Evolutionary conservation across 2,329 filamentous ascomycete species (phyloP).

Genomic region (Endothia cerciana): DNA sequence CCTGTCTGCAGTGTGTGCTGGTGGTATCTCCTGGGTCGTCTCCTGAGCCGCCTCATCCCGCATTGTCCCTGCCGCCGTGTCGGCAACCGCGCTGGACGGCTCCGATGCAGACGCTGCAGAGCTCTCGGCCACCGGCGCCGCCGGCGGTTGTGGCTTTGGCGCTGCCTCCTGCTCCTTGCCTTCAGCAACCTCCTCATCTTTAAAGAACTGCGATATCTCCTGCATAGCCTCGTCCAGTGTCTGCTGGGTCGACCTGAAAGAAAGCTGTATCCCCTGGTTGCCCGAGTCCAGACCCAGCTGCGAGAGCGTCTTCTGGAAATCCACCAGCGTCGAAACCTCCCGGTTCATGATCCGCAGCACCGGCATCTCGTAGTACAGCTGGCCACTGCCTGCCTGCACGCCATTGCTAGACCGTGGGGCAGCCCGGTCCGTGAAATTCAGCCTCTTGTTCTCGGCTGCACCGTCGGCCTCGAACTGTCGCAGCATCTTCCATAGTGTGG

Average conservation of each 20-base stretch:
- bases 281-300: constrained; percentile 88
- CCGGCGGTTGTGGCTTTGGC: constrained; percentile 16
- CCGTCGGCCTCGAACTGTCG: constrained; percentile 85
- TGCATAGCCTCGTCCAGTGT: constrained; percentile 85
- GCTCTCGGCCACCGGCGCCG: constrained; percentile 24
- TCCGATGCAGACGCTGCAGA: constrained; percentile 19
- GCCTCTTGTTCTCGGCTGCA: constrained; percentile 60
- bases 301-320: constrained; percentile 85
- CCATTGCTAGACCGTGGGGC: constrained; percentile 65
- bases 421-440: constrained; percentile 85
- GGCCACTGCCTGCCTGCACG: constrained; percentile 64
- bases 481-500: constrained; percentile 85
- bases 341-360: constrained; percentile 82
- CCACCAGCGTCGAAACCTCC: constrained; percentile 74
- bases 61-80: background rate
- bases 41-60: constrained; percentile 17
- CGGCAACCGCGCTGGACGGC: background rate
- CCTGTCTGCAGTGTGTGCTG: constrained; percentile 13
- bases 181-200: constrained; percentile 45
- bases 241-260: constrained; percentile 74
- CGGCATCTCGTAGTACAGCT: constrained; percentile 86
- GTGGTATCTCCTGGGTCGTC: constrained; percentile 7
- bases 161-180: constrained; percentile 29
- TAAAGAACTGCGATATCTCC: constrained; percentile 79
- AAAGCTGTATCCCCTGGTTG: constrained; percentile 76